Evolutionary conservation across 805 yeast genomes (phyloP).

Genomic region (Candida loeiensis): DNA sequence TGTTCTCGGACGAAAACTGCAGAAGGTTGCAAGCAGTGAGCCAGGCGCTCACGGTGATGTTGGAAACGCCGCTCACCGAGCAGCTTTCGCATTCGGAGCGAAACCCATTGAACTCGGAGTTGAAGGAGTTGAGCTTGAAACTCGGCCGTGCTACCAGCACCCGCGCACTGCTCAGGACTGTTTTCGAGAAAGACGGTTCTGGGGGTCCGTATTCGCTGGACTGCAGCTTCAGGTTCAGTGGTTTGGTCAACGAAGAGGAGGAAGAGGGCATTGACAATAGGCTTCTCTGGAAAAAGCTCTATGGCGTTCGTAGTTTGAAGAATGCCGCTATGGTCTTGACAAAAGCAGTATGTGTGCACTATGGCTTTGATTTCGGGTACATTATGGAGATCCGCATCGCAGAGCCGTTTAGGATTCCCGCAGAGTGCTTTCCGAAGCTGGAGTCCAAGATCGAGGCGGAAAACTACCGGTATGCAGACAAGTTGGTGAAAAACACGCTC

Average conservation of each 20-base stretch:
- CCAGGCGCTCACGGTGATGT: conserved; percentile 38
- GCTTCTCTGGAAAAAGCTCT: conserved; percentile 33
- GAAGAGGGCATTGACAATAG: conserved; percentile 20
- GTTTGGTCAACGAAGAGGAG: conserved; percentile 12
- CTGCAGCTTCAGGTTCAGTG: conserved; percentile 41
- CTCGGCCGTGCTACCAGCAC: conserved; percentile 59
- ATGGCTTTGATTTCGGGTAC: conserved; percentile 43
- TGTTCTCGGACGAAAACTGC: conserved; percentile 34
- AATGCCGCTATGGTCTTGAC: conserved; percentile 42
- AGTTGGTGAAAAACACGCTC: conserved; percentile 24
- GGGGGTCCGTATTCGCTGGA: conserved; percentile 58
- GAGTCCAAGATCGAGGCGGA: conserved; percentile 45
- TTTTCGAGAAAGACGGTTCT: conserved; percentile 62
- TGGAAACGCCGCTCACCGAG: conserved; percentile 32
- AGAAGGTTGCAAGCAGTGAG: conserved; percentile 36
- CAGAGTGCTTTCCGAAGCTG: conserved; percentile 42
- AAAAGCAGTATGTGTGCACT: conserved; percentile 29
- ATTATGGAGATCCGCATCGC: conserved; percentile 50
- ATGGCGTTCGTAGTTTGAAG: conserved; percentile 38
- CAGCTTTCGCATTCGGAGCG: conserved; percentile 10
- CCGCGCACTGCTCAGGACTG: conserved; percentile 33
- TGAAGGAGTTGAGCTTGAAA: conserved; percentile 30
- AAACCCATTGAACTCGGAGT: conserved; percentile 13
- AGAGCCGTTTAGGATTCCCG: conserved; percentile 41
- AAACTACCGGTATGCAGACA: conserved; percentile 35